phyloP scores from a whole-genome alignment of 2,329 filamentous ascomycete species.

The Ustulina deusta region DNA sequence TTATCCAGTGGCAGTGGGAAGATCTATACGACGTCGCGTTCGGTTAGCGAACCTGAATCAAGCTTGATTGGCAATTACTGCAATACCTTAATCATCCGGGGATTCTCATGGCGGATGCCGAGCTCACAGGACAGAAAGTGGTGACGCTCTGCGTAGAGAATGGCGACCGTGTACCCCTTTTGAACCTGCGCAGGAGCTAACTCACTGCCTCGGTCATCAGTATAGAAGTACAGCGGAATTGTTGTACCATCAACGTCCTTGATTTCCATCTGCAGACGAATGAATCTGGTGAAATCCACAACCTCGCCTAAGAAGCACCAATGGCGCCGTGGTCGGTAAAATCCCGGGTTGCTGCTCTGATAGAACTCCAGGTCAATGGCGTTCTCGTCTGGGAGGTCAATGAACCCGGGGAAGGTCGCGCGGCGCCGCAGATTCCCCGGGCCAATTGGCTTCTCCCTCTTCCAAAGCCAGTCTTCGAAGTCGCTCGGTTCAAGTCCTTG shows the following conservation, averaged over 20 bases:
- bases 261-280: constrained; percentile 27
- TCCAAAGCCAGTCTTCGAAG: constrained; percentile 30
- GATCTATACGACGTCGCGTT: constrained; percentile 14
- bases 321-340: constrained; percentile 6
- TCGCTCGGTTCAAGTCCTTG: constrained; percentile 15
- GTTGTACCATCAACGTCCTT: constrained; percentile 14
- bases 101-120: constrained; percentile 22
- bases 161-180: constrained; percentile 21
- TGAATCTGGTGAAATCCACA: neutral
- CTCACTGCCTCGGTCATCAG: constrained; percentile 20
- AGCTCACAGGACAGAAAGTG: neutral
- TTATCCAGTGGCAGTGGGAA: constrained; percentile 15
- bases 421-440: constrained; percentile 3
- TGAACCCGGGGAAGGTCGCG: constrained; percentile 20
- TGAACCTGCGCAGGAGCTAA: neutral
- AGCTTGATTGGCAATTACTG: neutral
- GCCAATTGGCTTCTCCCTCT: neutral
- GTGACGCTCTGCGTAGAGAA: constrained; percentile 19
- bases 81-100: constrained; percentile 14
- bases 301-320: constrained; percentile 28
- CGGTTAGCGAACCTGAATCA: constrained; percentile 1
- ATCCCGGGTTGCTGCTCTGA: neutral
- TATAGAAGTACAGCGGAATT: constrained; percentile 27
- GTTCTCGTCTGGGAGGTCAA: neutral
- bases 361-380: constrained; percentile 5